Evolutionary conservation across 805 yeast genomes (phyloP), one percentile per base, ranked within the genome.

Genomic region (Ogataea minuta): DNA sequence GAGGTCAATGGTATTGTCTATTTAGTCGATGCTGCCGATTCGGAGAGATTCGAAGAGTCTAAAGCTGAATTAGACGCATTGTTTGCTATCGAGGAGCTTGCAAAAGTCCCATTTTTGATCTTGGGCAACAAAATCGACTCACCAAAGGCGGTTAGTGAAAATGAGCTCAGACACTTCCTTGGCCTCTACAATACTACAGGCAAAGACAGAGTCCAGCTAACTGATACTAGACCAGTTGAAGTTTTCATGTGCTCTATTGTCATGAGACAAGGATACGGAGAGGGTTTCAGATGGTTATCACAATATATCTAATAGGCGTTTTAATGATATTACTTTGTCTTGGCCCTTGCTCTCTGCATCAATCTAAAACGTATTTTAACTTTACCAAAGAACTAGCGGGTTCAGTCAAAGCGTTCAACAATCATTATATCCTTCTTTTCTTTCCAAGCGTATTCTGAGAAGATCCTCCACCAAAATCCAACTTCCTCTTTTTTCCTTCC

Each of bases 191-290:
- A 79, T 54, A 89, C 96, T 50, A 93, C 97, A 29, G 98, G 98
- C 53, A 86, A 86, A 68, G 87, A 85, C 49, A 79, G 77, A 57
- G 78, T 78, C 48, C 78, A 80, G 33, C 63, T 77, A 45, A 83
- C 80, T 45, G 78, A 73, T 45, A 76, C 76, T 49, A 84, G 99
- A 72, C 98, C 99, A 35, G 80, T 91, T 42, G 99, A 93, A 71
- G 79, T 93, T 31, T 93, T 79, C 67, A 93, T 93, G 98, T 91
- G 96, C 68, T 88, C 96, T 19, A 95, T 93, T 50, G 96, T 90
- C 41, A 85, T 90, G 96, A 87, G 98, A 77, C 90, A 87, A 67
- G 99, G 99, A 57, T 93, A 93, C 67, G 95, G 95, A 45, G 98
- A 93, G 57, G 99, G 95, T 48, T 89, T 93, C 78, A 85, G 88